phyloP scores from a whole-genome alignment of 495 filamentous ascomycete genomes.

The Platismatia glauca region DNA sequence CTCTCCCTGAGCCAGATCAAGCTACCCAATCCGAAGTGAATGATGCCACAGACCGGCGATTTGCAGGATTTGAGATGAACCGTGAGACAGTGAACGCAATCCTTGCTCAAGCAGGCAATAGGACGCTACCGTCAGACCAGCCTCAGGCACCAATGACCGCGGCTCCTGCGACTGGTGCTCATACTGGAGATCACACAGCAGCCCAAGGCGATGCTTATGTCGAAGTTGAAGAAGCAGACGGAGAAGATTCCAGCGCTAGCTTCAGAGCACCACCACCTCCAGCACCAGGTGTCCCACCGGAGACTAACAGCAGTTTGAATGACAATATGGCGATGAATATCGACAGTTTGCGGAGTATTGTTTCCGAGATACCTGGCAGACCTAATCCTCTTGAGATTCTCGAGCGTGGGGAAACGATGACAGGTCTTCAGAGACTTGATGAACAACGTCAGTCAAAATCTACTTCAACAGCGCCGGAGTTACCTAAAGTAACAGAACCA shows the following conservation, averaged over 20 bases:
- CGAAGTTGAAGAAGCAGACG: conserved; percentile 26
- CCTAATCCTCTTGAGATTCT: neutral
- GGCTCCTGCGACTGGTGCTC: neutral
- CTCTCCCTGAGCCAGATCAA: conserved; percentile 1
- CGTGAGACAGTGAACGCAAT: conserved; percentile 8
- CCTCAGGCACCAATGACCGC: neutral
- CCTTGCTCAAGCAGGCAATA: conserved; percentile 4
- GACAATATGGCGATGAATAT: conserved; percentile 35
- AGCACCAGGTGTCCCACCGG: conserved; percentile 24
- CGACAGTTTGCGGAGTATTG: conserved; percentile 28
- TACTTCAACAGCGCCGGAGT: neutral
- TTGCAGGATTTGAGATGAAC: conserved; percentile 2
- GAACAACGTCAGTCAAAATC: neutral
- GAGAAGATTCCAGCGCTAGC: conserved; percentile 15
- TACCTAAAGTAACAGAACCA: conserved; percentile 29
- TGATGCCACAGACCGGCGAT: neutral
- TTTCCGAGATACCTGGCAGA: conserved; percentile 36
- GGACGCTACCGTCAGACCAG: neutral
- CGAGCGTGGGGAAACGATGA: neutral
- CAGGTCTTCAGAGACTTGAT: neutral
- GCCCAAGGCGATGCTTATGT: conserved; percentile 24
- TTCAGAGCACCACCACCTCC: conserved; percentile 25
- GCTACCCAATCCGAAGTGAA: neutral
- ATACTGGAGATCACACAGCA: neutral
- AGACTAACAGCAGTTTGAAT: conserved; percentile 20